These are phyloP conservation scores for Aspergillus hancockii DNA, from an alignment of 495 filamentous ascomycete species.

Conservation along the genomic window DNA sequence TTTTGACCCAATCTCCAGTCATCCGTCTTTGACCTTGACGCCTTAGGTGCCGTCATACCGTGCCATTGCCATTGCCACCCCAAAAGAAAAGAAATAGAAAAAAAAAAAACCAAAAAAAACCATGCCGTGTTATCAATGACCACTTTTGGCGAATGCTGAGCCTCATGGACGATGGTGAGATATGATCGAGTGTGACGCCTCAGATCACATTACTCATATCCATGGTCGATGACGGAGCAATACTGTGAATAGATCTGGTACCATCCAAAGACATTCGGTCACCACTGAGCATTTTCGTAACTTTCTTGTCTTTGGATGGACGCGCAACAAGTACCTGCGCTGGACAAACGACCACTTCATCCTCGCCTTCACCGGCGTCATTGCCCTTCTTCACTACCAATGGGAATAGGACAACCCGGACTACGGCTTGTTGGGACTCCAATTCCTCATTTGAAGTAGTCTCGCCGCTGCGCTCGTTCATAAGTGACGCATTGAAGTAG, in stretches of 20 bases:
- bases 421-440: conserved; percentile 70
- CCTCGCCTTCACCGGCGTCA: conserved; percentile 78
- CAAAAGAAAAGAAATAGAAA: conserved; percentile 10
- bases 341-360: conserved; percentile 89
- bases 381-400: conserved; percentile 93
- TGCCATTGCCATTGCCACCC: conserved; percentile 8
- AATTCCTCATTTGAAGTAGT: conserved; percentile 72
- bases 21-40: conserved; percentile 14
- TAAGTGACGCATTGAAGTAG: conserved; percentile 81
- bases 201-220: conserved; percentile 55
- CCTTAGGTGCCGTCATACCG: not conserved
- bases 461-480: conserved; percentile 86
- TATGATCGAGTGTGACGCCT: conserved; percentile 42
- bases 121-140: not conserved
- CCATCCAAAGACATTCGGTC: conserved; percentile 49
- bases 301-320: conserved; percentile 44
- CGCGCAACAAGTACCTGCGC: conserved; percentile 82
- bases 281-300: conserved; percentile 42
- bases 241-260: conserved; percentile 44
- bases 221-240: conserved; percentile 45
- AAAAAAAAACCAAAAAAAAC: too few species aligned
- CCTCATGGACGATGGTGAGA: conserved; percentile 6
- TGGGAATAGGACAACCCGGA: conserved; percentile 90
- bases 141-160: not conserved
- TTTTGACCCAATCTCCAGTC: conserved; percentile 9